Evolutionary conservation across 75 land plant species (phyloP), one percentile per base, ranked within the genome.

Genomic region (Ceratopteris richardii): DNA sequence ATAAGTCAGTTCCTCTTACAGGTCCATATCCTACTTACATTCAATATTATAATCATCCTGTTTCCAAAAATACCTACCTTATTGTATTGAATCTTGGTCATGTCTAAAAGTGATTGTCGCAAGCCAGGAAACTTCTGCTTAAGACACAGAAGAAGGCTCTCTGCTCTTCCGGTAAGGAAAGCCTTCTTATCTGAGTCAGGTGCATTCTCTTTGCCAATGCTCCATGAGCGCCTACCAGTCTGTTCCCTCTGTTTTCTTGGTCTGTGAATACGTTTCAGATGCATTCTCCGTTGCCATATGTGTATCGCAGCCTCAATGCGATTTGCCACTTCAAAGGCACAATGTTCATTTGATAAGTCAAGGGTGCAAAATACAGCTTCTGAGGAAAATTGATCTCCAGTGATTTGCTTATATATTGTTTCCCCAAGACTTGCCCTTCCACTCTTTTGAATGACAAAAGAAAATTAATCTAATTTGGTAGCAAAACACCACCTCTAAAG

Each of bases 261-360:
- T 13, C 9, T 17, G 24, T 51, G 68, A 25, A 33, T 39, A 20
- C 28, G 40, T 21, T 44, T 52, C 39, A 19, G 21, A 6, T 44
- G 18, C 59, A 39, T 73, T 63, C 48, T 73, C 2, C 80, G 66
- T 1, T 70, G 68, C 80, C 82, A 80, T 16, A 66, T 26, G 64
- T 82, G 68, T 0, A 88, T 70, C 16, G 89, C 67, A 23, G 94
- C 86, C 59, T 88, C 94, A 17, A 88, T 66, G 14, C 86, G 90
- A 44, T 88, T 82, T 9, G 86, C 90, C 19, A 88, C 66, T 54
- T 88, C 90, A 19, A 88, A 54, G 54, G 82, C 84, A 31, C 74
- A 64, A 56, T 88, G 83, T 54, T 88, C 94, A 18, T 85, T 72
- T 13, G 85, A 69, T 42, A 88, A 37, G 43, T 85, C 82, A 31